phyloP scores from a whole-genome alignment of 345 rosid species.

The Dovyalis caffra region DNA sequence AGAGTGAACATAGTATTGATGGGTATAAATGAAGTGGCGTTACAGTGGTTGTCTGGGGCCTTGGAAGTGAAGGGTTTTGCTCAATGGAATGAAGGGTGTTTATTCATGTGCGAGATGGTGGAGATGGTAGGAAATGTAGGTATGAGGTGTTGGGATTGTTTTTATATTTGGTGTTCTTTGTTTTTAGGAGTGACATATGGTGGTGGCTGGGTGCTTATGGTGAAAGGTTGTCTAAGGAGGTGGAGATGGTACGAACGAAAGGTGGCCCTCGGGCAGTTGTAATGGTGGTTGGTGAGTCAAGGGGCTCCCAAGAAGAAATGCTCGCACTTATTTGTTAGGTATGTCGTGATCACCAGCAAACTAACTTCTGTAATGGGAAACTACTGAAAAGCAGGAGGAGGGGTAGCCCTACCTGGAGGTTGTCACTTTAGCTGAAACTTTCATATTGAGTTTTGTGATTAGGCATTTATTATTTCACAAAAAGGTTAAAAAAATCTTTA shows the following conservation, averaged over 20 bases:
- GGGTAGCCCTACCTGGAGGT: not conserved
- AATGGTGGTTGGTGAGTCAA: not conserved
- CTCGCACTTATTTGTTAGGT: not conserved
- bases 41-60: not conserved
- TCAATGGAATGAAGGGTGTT: not conserved
- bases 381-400: not conserved
- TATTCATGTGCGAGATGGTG: not conserved
- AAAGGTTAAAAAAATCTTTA: not conserved
- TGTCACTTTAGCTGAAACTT: not conserved
- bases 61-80: slow-evolving; percentile 2
- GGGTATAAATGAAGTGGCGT: not conserved
- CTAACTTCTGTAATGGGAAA: not conserved
- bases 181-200: not conserved
- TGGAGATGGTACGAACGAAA: not conserved
- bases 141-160: not conserved
- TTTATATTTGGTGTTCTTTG: not conserved
- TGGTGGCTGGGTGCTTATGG: not conserved
- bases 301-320: too few species aligned
- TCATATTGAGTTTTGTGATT: not conserved
- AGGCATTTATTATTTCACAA: not conserved
- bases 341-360: slow-evolving; percentile 1
- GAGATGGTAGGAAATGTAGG: not conserved
- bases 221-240: not conserved
- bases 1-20: not conserved
- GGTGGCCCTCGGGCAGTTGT: not conserved